phyloP scores from a whole-genome alignment of 129 eudicot genomes.

The Gnaphalium uliginosum region DNA sequence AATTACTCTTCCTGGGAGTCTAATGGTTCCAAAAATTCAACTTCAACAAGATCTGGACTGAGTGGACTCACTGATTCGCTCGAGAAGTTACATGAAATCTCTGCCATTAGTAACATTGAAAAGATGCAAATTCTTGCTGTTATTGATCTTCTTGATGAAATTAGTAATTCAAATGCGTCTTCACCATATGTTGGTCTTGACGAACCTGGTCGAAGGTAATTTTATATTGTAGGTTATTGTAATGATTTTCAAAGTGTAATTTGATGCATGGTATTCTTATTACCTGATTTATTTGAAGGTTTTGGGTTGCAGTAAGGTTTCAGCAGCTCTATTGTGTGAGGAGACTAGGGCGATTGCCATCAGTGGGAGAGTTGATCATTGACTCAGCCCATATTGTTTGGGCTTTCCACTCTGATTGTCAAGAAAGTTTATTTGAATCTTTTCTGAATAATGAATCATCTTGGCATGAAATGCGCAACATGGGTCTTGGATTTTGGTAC shows the following conservation, averaged over 20 bases:
- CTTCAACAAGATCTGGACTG: conserved; percentile 54
- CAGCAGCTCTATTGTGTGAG: conserved; percentile 63
- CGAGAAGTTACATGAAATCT: conserved; percentile 47
- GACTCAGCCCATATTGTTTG: conserved; percentile 64
- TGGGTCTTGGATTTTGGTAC: conserved; percentile 95
- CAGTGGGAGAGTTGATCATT: conserved; percentile 54
- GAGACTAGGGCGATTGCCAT: conserved; percentile 61
- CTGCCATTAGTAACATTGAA: conserved; percentile 45
- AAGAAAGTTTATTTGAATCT: conserved; percentile 69
- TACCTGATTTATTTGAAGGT: conserved; percentile 41
- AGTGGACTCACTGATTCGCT: conserved; percentile 47
- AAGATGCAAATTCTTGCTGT: conserved; percentile 71
- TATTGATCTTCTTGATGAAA: conserved; percentile 77
- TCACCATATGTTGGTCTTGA: conserved; percentile 93
- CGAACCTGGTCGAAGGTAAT: conserved; percentile 91
- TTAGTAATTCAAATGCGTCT: conserved; percentile 55
- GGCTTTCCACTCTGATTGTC: conserved; percentile 99
- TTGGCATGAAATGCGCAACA: conserved; percentile 90
- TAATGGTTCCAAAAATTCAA: conserved; percentile 37
- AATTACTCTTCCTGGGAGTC: conserved; percentile 38
- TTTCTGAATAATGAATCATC: conserved; percentile 66
- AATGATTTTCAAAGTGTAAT: neutral
- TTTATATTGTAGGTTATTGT: conserved; percentile 4
- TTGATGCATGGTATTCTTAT: neutral
- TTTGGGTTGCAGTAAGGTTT: conserved; percentile 88